phyloP scores from a whole-genome alignment of 139 green algal species.

The Tetradesmus obliquus region DNA sequence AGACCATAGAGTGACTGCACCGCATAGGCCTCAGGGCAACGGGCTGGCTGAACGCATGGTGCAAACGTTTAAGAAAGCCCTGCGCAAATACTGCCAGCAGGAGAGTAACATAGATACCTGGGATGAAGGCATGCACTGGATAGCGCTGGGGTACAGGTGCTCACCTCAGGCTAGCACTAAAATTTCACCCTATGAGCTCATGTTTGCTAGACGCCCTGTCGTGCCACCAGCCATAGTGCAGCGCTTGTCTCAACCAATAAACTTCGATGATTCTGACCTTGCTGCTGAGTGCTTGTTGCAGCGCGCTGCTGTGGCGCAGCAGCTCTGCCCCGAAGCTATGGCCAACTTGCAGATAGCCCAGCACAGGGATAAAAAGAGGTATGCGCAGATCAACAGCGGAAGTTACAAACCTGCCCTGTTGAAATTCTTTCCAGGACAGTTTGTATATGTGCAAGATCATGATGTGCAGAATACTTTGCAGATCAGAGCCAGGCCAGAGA shows the following conservation, averaged over 20 bases:
- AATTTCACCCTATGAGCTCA: slow-evolving; percentile 42
- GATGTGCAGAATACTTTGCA: slow-evolving; percentile 19
- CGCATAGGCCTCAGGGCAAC: slow-evolving; percentile 50
- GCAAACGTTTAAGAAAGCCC: slow-evolving; percentile 38
- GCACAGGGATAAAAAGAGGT: slow-evolving; percentile 22
- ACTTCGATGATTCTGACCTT: slow-evolving; percentile 1
- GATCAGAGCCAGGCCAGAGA: background rate
- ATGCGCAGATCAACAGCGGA: slow-evolving; percentile 24
- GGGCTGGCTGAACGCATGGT: slow-evolving; percentile 47
- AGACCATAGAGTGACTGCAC: slow-evolving; percentile 45
- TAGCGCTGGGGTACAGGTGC: slow-evolving; percentile 54
- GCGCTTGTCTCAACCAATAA: background rate
- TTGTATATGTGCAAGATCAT: slow-evolving; percentile 28
- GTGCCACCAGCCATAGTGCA: slow-evolving; percentile 39
- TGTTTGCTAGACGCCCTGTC: slow-evolving; percentile 30
- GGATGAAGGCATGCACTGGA: slow-evolving; percentile 41
- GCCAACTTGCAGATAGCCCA: slow-evolving; percentile 53
- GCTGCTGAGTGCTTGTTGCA: background rate
- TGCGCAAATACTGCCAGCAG: slow-evolving; percentile 45
- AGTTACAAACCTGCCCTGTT: background rate
- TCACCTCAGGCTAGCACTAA: slow-evolving; percentile 24
- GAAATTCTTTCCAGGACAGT: slow-evolving; percentile 37
- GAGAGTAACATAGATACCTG: background rate
- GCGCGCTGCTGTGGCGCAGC: slow-evolving; percentile 2
- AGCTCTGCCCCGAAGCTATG: background rate